Evolutionary conservation across 108 stramenopile species (phyloP), one percentile per base, ranked within the genome.

Genomic region (Hondaea fermentalgiana): DNA sequence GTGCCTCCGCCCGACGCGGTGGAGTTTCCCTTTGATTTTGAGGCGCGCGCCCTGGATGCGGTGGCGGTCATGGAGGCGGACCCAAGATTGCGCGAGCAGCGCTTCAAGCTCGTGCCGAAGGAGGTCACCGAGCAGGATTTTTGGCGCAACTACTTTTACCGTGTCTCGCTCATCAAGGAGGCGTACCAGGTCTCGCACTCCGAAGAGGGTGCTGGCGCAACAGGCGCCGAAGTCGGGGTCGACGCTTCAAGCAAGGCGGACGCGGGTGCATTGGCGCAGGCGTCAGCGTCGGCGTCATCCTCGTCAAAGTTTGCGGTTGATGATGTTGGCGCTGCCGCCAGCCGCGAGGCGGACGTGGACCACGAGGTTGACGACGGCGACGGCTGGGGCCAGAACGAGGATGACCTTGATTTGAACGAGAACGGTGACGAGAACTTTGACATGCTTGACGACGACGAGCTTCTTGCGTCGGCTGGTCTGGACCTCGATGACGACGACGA

Each of bases 381-480:
- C 12, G 64, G 14, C 42, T 69, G 64, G 64, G 64, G 64, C 12
- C 76, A 83, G 45, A 83, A 83, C 4, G 76, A 83, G 10, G 51
- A 83, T 35, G 76, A 83, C 3, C 45, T 83, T 83, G 76, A 83
- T 45, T 23, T 83, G 49, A 53, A 53, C 51, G 76, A 53, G 76
- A 47, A 83, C 76, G 76, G 49, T 12, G 76, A 83, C 51, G 76
- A 83, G 23, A 83, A 83, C 76, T 83, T 83, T 53, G 76, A 83
- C 51, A 83, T 83, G 76, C 76, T 83, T 12, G 76, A 83, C 28
- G 76, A 83, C 23, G 76, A 83, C 76, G 76, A 83, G 76, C 76
- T 83, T 45, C 49, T 83, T 43, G 45, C 76, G n/a, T 47, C 76
- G 10, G 45, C 76, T 55, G 76, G 76, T 6, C 51, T 83, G 19